Evolutionary conservation across 129 eudicot species (phyloP), one percentile per base, ranked within the genome.

Genomic region (Rutidosis leptorrhynchoides): DNA sequence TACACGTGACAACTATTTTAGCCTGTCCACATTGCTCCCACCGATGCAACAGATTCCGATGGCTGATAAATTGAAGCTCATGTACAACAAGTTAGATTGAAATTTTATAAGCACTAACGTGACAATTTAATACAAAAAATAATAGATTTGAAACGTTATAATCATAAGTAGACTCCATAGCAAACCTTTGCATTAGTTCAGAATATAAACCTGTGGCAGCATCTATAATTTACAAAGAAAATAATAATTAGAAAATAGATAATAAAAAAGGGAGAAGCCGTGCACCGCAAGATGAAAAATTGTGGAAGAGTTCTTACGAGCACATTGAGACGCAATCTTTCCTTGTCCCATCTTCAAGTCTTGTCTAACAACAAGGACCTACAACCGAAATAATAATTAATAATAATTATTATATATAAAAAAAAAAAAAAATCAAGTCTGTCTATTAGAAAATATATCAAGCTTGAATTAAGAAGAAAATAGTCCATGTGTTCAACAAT

Each of bases 291-390:
- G 21, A 63, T 46, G 1, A 9, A 19, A 46, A 62, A 17, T 40
- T 6, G 28, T 35, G 1, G 12, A 16, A 16, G 28, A 32, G 19
- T 72, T 66, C 96, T 83, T 80, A 93, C 98, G 98, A 70, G 98
- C 98, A 88, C 98, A 93, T 68, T 93, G 98, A 73, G 98, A 93
- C 3, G 96, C 98, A 65, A 93, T 81, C 70, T 93, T 93, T 72
- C 98, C 98, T 27, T 83, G 56, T 70, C 95, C 98, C 98, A 93
- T 93, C 82, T 84, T 93, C 69, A 93, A 84, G 73, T 93, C 98
- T 74, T 88, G 96, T 80, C 98, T 82, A 74, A 93, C 98, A 45
- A 93, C 96, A 21, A 93, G 88, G 65, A 93, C 98, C 98, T 93
- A 81, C 65, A 46, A 77, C 23, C 5, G 33, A 26, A n/a, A 64